A percentile compares a stretch with the other conserved stretches of the same genome.
These are phyloP conservation scores for Acephala macrosclerotiorum DNA, from an alignment of 2,329 filamentous ascomycete genomes.

Conservation along the genomic window DNA sequence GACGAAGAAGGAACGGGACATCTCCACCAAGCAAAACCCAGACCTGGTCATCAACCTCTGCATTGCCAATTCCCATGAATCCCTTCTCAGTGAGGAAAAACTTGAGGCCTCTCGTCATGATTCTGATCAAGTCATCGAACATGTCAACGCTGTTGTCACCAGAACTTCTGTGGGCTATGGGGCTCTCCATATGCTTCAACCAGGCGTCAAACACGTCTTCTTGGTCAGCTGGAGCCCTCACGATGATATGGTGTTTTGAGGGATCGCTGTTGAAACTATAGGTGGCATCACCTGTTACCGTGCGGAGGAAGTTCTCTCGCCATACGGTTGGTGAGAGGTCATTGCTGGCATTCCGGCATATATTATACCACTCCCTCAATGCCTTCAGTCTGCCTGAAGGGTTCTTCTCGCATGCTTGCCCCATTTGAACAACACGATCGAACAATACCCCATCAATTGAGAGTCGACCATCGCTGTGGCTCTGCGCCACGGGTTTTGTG, in stretches of 20 bases:
- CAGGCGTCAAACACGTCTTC: neutral
- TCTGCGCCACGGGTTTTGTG: neutral
- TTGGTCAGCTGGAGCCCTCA: neutral
- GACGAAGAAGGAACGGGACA: slow-evolving; percentile 14
- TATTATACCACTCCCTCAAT: neutral
- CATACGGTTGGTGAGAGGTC: neutral
- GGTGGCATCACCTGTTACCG: neutral
- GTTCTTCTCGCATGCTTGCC: neutral
- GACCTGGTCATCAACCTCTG: slow-evolving; percentile 11
- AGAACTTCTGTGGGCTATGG: neutral
- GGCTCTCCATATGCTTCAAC: neutral
- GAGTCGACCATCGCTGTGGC: neutral
- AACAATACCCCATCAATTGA: slow-evolving; percentile 1
- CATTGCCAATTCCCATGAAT: slow-evolving; percentile 15
- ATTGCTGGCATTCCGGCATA: neutral
- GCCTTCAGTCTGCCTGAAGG: neutral
- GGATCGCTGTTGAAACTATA: neutral
- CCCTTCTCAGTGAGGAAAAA: slow-evolving; percentile 16
- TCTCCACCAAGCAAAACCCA: slow-evolving; percentile 16
- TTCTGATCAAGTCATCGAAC: slow-evolving; percentile 7
- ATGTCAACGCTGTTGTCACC: neutral
- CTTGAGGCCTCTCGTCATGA: neutral
- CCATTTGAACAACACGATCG: slow-evolving; percentile 2
- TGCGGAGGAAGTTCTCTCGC: neutral
- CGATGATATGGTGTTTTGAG: neutral